Base-by-base conservation (phyloP, 345 rosid genomes). In the Nephelium lappaceum region DNA sequence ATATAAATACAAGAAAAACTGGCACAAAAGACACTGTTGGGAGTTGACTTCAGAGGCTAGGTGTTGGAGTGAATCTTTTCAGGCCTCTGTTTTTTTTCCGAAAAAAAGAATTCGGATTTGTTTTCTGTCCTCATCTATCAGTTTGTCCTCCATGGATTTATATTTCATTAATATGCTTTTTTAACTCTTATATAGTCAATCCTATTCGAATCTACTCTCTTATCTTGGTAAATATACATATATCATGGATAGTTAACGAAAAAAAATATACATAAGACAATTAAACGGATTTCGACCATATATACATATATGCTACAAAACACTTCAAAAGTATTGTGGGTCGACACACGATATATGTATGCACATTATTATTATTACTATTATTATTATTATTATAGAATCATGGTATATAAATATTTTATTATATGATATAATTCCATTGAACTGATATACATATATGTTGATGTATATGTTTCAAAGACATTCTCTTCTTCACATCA, bases 31-130 rank as follows among this genome's bases (percentile, higher is more conserved):
- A 71, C 45, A 77, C 77, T 84, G 87, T 70, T 73, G 63, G 68
- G 83, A 58, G 87, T 84, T 84, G 87, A 84, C 87, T 78, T 81
- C 72, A 57, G 68, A 61, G 83, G 71, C 80, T 55, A 67, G 41
- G 31, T 49, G 84, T 66, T 75, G 81, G 73, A 73, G 71, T 80
- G 81, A 80, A 83, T 78, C 86, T 83, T 80, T 69, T 67, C 70
- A 70, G 49, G 64, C 42, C 67, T 58, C 4, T 11, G 2, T 76
- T 51, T 76, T 66, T 8, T 4, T 51, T 53, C 2, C 4, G 51
- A 5, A 7, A 45, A 45, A 7, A 3, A 3, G 1, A 45, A 45
- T 45, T 31, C 36, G 15, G 15, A 53, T 53, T 53, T 53, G 58
- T 53, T 53, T 6, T 53, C 8, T 53, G 49, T n/a, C 0, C 58